Base-by-base conservation (phyloP, 2,329 filamentous ascomycete genomes). In the Pseudophaeomoniella oleicola region DNA sequence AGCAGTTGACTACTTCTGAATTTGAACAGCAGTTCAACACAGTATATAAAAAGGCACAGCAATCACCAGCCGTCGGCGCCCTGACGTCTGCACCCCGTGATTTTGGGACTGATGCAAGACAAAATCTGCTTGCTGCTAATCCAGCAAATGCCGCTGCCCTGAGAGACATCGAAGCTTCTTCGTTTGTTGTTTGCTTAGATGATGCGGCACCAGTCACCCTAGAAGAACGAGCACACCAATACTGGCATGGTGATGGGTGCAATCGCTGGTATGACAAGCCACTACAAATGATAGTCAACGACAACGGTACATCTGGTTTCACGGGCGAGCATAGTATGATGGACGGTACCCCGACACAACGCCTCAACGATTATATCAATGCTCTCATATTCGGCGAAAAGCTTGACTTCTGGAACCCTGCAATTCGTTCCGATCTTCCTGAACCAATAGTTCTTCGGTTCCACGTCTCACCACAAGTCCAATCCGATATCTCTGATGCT, bases 241-340 rank as follows among this genome's bases (percentile, higher is more conserved):
- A 94, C 73, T 98, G 90, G 92, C 88, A 96, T 63, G 90, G 90
- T 37, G 88, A 98, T 52, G 90, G 90, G 39, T 69, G 75, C 48
- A 98, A 98, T 69, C 77, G 90, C 47, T 98, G 87, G 87, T 96
- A 78, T 54, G 90, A 98, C 71, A 98, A 98, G 71, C 90, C 90
- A 4, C 67, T 94, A 37, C 88, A 98, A 62, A 96, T 98, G 65
- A 93, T 98, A 56, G 59, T 98, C 64, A 94, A 94, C 60, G 87
- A 98, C 57, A 98, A 98, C 58, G 90, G 90, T 49, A 93, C 90
- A 5, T 82, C 90, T 2, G 90, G 90, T 42, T 98, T 98, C 71
- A 88, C 86, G 71, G 90, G 90, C 53, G 90, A 98, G 64, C 90
- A 98, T 71, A 92, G 83, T 51, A 96, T 98, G 90, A 98, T 98